A percentile compares a stretch with the other conserved stretches of the same genome.
These are phyloP conservation scores for Mycena leptocephala DNA, from an alignment of 768 basidiomycete genomes.

Conservation along the genomic window DNA sequence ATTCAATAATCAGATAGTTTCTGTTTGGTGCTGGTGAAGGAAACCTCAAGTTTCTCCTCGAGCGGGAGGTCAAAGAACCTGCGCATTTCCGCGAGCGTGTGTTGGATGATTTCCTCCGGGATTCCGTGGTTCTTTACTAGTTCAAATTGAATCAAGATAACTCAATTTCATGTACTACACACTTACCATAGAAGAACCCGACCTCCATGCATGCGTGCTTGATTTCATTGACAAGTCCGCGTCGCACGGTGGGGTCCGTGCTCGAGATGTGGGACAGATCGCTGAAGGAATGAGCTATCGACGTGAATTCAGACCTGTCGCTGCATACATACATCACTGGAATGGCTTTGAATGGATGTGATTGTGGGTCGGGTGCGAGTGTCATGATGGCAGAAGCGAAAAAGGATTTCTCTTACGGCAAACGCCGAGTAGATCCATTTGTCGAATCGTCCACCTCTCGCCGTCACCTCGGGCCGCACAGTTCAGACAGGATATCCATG, in stretches of 20 bases:
- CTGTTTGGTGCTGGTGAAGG: not conserved
- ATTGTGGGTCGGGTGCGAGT: not conserved
- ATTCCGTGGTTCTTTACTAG: constrained; percentile 89
- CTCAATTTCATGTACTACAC: not conserved
- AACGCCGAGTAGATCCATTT: not conserved
- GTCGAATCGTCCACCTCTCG: too few species aligned
- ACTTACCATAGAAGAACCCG: constrained; percentile 88
- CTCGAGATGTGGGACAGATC: constrained; percentile 61
- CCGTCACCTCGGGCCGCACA: too few species aligned
- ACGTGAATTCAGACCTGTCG: too few species aligned
- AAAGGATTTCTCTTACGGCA: not conserved
- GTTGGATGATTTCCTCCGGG: constrained; percentile 54
- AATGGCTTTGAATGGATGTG: constrained; percentile 48
- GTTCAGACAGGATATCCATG: too few species aligned
- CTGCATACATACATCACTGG: constrained; percentile 59
- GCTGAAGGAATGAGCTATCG: too few species aligned
- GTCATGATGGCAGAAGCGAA: constrained; percentile 4
- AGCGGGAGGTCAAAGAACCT: constrained; percentile 78
- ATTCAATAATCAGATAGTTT: not conserved
- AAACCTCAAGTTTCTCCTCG: constrained; percentile 78
- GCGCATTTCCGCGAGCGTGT: constrained; percentile 59
- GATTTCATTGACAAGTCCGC: constrained; percentile 69
- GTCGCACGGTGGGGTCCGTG: constrained; percentile 55
- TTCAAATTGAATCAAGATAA: not conserved
- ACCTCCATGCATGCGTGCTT: constrained; percentile 86